Conservation (phyloP, 352 stramenopile species). For the Elongisporangium anandrum region DNA sequence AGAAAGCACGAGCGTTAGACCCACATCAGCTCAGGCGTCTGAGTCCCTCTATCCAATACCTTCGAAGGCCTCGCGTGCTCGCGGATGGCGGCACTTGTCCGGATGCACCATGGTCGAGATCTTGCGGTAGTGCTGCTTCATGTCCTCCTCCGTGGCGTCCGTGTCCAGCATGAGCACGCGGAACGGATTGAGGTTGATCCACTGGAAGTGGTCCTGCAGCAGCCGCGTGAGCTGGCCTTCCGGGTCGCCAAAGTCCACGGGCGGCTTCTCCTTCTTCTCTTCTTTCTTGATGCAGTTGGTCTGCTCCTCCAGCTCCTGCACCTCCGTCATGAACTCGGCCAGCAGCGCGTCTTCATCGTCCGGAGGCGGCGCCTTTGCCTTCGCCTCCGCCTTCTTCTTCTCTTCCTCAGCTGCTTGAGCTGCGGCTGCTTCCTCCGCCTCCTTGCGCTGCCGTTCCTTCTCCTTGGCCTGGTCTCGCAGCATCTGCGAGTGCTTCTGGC, state of each 20-base stretch:
- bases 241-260: constrained; percentile 65
- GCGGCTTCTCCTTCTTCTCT: constrained; percentile 36
- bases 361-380: constrained; percentile 6
- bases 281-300: constrained; percentile 78
- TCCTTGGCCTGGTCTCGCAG: constrained; percentile 54
- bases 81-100: constrained; percentile 71
- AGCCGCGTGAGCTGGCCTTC: constrained; percentile 62
- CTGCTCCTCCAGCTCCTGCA: constrained; percentile 77
- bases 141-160: constrained; percentile 83
- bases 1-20: not conserved
- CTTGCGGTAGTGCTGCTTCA: constrained; percentile 91
- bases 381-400: constrained; percentile 17
- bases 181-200: constrained; percentile 90
- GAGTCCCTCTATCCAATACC: constrained; percentile 22
- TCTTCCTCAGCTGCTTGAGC: constrained; percentile 13
- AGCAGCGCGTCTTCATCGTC: constrained; percentile 61
- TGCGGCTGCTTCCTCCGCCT: constrained; percentile 23
- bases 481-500: constrained; percentile 53
- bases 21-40: not conserved
- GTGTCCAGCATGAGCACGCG: constrained; percentile 85
- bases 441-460: constrained; percentile 28
- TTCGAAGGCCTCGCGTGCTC: constrained; percentile 85
- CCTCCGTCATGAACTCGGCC: constrained; percentile 79
- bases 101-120: constrained; percentile 88
- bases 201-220: constrained; percentile 71